Conservation (phyloP, 371 early-diverging fungal species). For the Rhizomucor pusillus region DNA sequence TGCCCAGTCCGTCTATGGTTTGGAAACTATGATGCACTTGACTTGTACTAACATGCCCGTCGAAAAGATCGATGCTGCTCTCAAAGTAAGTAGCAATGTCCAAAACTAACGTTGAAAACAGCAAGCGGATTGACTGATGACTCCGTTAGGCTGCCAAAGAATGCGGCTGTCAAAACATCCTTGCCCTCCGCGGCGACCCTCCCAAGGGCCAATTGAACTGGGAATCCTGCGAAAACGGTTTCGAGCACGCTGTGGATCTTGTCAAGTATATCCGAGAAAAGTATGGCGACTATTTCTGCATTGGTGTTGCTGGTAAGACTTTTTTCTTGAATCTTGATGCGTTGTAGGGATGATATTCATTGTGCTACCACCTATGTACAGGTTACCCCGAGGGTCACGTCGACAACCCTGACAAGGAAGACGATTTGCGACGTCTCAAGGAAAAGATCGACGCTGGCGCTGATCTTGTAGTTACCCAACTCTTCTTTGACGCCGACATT, state of each 20-base stretch:
- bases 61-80: constrained; percentile 81
- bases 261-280: constrained; percentile 85
- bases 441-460: constrained; percentile 91
- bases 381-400: constrained; percentile 90
- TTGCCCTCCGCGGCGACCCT: constrained; percentile 94
- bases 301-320: constrained; percentile 82
- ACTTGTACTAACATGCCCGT: constrained; percentile 96
- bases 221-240: constrained; percentile 80
- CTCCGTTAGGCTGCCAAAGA: constrained; percentile 74
- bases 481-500: constrained; percentile 89
- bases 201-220: constrained; percentile 82
- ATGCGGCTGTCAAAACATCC: constrained; percentile 92
- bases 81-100: constrained; percentile 47
- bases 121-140: not conserved
- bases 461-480: constrained; percentile 90
- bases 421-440: constrained; percentile 77
- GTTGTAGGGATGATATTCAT: not conserved
- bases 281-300: constrained; percentile 94
- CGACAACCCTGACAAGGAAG: constrained; percentile 68
- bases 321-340: not conserved
- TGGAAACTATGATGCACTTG: constrained; percentile 96
- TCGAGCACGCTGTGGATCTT: constrained; percentile 81
- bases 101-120: not conserved
- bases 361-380: constrained; percentile 8
- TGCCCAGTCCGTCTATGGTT: constrained; percentile 89